Evolutionary conservation across 768 basidiomycete genomes (phyloP), one percentile per base, ranked within the genome.

Genomic region (Trametes maxima): DNA sequence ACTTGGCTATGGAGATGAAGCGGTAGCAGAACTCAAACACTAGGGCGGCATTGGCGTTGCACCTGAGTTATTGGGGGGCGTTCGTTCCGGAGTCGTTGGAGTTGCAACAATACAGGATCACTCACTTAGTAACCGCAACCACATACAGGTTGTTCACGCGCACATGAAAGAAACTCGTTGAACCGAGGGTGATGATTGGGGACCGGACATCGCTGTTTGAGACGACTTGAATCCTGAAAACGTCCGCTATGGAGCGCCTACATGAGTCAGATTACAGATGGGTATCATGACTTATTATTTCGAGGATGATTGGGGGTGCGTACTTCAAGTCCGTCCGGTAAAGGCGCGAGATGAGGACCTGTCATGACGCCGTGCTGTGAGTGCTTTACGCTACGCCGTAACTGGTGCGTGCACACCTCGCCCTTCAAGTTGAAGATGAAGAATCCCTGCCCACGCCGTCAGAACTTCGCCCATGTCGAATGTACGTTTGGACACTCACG

Each of bases 351-450:
- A 98, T 99, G 68, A 99, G 83, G 68, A 98, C 92, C 94, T 95
- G 63, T 4, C 28, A 21, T 24, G 58, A 69, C 39, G 54, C 43
- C 24, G 24, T 40, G 40, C 22, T 37, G 28, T 40, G 50, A 57
- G 56, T 59, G 21, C 57, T 35, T 40, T 33, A 36, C 12, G 33
- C 36, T 19, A 43, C 24, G 11, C 36, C 22, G 12, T 21, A 33
- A 10, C 5, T 33, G 40, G 44, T 28, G 28, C 47, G n/a, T 35
- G 71, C 84, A 42, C 57, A 95, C 96, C 85, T 98, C 97, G 75
- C 97, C 97, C 76, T 98, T 98, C 76, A 95, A 94, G 73, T 98
- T 99, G 82, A 98, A 97, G 60, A 98, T 94, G 76, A 98, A 98
- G 85, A 98, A 98, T 49, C 92, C 95, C 95, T 98, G 44, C 5